These are phyloP conservation scores for Ampelocalamus luodianensis DNA, from an alignment of 176 grass and related monocot genomes.

Conservation along the genomic window DNA sequence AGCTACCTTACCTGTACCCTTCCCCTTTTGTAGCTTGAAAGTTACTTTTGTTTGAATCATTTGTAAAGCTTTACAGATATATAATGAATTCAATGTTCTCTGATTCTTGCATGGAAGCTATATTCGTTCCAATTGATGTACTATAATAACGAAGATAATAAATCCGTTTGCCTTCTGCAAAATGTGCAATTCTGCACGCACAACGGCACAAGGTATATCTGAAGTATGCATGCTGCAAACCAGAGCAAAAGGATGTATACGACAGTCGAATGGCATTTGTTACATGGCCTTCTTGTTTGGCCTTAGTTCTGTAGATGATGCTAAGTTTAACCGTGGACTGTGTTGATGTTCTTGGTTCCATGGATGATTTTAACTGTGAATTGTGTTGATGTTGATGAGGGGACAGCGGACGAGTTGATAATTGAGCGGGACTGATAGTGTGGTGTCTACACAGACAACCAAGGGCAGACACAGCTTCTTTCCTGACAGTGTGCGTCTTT, in stretches of 20 bases:
- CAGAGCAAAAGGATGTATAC: background rate
- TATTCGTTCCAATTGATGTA: conserved; percentile 26
- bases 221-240: background rate
- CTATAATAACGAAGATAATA: conserved; percentile 8
- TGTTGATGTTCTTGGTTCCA: background rate
- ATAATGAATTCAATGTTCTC: conserved; percentile 21
- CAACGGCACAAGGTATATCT: background rate
- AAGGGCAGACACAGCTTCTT: no score
- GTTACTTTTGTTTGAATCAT: conserved; percentile 16
- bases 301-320: background rate
- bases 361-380: background rate
- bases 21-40: conserved; percentile 28
- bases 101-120: conserved; percentile 26
- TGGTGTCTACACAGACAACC: no score
- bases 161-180: background rate
- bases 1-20: conserved; percentile 9
- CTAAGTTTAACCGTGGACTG: background rate
- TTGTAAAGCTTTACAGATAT: conserved; percentile 43
- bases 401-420: no score
- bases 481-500: no score
- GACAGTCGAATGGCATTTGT: background rate
- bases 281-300: background rate
- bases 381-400: background rate
- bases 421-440: background rate
- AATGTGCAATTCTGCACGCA: background rate